phyloP scores from a whole-genome alignment of 2,329 filamentous ascomycete species.

The Helotiales sp. region DNA sequence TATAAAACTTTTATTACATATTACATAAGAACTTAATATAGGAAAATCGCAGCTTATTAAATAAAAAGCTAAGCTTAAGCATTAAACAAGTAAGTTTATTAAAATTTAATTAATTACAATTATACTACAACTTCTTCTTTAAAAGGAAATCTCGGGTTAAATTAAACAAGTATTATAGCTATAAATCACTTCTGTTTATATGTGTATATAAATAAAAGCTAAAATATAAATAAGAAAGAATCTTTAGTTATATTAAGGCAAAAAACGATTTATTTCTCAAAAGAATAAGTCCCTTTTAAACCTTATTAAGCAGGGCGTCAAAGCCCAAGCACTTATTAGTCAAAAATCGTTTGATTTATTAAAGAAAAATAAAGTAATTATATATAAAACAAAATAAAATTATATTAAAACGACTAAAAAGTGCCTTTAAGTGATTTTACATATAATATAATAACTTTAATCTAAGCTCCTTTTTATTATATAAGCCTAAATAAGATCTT shows the following conservation, averaged over 20 bases:
- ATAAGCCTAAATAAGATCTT: constrained; percentile 26
- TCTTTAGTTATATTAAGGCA: constrained; percentile 13
- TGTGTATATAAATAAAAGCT: constrained; percentile 10
- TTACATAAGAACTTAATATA: not conserved
- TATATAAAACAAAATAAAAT: constrained; percentile 18
- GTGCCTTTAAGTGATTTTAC: constrained; percentile 19
- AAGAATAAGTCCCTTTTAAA: constrained; percentile 13
- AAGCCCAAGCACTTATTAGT: constrained; percentile 13
- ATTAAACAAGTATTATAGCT: not conserved
- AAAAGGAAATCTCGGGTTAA: not conserved
- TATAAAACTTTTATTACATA: not conserved
- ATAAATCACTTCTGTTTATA: constrained; percentile 12
- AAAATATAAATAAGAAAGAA: not conserved
- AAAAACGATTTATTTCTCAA: constrained; percentile 17
- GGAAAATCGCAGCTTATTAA: not conserved
- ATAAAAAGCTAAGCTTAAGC: not conserved
- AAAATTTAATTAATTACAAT: not conserved
- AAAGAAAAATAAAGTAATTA: constrained; percentile 13
- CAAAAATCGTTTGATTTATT: constrained; percentile 11
- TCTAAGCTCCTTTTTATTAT: constrained; percentile 19
- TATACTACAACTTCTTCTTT: not conserved
- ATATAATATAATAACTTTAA: too few species aligned
- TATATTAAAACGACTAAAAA: constrained; percentile 10
- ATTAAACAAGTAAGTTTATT: not conserved
- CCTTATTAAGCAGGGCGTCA: constrained; percentile 9